phyloP scores from a whole-genome alignment of 2,329 filamentous ascomycete species.

The Pseudogymnoascus sp. region DNA sequence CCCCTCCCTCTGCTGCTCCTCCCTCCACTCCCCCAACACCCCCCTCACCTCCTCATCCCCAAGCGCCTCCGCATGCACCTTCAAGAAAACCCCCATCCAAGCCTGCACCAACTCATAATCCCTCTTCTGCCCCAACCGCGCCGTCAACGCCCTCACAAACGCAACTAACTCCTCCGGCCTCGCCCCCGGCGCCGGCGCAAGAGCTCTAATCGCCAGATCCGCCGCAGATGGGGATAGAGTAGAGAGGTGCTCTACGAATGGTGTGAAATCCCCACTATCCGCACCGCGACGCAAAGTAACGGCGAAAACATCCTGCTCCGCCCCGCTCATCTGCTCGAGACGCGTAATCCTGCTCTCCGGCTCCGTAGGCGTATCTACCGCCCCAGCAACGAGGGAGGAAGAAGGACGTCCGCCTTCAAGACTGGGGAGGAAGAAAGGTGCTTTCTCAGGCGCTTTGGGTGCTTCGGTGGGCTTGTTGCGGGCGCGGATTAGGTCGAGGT shows the following conservation, averaged over 20 bases:
- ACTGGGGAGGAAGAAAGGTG: slow-evolving; percentile 87
- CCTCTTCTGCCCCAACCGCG: slow-evolving; percentile 54
- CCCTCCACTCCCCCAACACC: slow-evolving; percentile 61
- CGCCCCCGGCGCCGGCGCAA: slow-evolving; percentile 37
- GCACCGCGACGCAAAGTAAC: slow-evolving; percentile 46
- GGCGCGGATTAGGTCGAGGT: slow-evolving; percentile 81
- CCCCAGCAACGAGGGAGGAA: slow-evolving; percentile 22
- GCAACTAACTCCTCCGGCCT: slow-evolving; percentile 60
- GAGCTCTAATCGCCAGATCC: slow-evolving; percentile 82
- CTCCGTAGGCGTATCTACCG: slow-evolving; percentile 19
- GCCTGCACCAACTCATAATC: slow-evolving; percentile 94
- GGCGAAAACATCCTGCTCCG: slow-evolving; percentile 46
- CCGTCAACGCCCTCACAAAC: slow-evolving; percentile 76
- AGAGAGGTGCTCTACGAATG: slow-evolving; percentile 72
- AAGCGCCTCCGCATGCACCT: slow-evolving; percentile 62
- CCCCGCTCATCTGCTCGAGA: slow-evolving; percentile 23
- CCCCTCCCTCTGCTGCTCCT: slow-evolving; percentile 62
- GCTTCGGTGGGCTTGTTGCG: slow-evolving; percentile 91
- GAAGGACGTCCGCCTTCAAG: slow-evolving; percentile 31
- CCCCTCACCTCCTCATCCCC: slow-evolving; percentile 48
- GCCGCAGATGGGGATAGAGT: slow-evolving; percentile 73
- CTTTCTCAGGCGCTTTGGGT: slow-evolving; percentile 85
- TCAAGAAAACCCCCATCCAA: slow-evolving; percentile 93
- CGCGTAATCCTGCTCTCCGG: slow-evolving; percentile 22
- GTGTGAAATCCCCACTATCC: slow-evolving; percentile 49